These are phyloP conservation scores for Trichoderma erinaceum DNA, from an alignment of 495 filamentous ascomycete species.

Conservation along the genomic window DNA sequence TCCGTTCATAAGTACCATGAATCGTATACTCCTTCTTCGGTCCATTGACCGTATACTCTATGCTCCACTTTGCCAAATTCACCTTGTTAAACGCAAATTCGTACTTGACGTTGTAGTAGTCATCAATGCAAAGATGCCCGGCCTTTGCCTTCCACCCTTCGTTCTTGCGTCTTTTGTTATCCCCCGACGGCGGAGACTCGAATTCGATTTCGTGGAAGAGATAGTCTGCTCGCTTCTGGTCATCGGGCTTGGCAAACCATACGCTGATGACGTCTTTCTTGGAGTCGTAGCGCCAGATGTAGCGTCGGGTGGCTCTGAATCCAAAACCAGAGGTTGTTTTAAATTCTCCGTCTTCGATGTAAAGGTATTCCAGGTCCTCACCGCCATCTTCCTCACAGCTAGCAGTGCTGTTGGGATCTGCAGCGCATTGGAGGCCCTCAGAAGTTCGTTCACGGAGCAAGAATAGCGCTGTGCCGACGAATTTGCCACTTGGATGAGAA, in stretches of 20 bases:
- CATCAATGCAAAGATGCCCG: slow-evolving; percentile 56
- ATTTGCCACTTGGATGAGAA: slow-evolving; percentile 52
- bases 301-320: slow-evolving; percentile 46
- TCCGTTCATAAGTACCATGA: slow-evolving; percentile 41
- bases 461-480: slow-evolving; percentile 57
- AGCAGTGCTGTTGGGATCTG: slow-evolving; percentile 30
- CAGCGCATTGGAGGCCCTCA: slow-evolving; percentile 47
- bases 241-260: slow-evolving; percentile 59
- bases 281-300: slow-evolving; percentile 55
- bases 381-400: not conserved
- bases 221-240: slow-evolving; percentile 53
- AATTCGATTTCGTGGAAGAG: slow-evolving; percentile 58
- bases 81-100: slow-evolving; percentile 52
- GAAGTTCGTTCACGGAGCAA: slow-evolving; percentile 49
- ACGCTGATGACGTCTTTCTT: slow-evolving; percentile 49
- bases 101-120: slow-evolving; percentile 59
- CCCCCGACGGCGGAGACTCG: slow-evolving; percentile 20
- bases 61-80: slow-evolving; percentile 46
- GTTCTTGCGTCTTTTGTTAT: slow-evolving; percentile 1
- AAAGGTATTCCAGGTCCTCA: slow-evolving; percentile 53
- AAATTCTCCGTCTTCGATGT: slow-evolving; percentile 58
- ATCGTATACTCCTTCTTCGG: slow-evolving; percentile 64
- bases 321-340: slow-evolving; percentile 39
- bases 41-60: slow-evolving; percentile 56
- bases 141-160: slow-evolving; percentile 50